phyloP scores from a whole-genome alignment of 1,284 basidiomycete genomes.

The Cutaneotrichosporon sp. region DNA sequence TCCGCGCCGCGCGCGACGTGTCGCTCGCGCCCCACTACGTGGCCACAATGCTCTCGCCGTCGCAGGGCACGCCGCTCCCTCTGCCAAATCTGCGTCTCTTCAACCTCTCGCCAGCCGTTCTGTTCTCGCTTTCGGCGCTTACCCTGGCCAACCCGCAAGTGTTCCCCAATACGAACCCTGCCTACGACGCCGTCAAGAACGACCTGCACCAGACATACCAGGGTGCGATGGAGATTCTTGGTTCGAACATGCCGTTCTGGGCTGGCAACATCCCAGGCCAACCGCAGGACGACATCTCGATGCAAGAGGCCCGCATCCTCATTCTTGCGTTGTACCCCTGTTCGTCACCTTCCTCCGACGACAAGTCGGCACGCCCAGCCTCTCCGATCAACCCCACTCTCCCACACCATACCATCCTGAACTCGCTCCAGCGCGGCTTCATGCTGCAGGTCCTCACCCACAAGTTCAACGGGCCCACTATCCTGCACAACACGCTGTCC shows the following conservation, averaged over 20 bases:
- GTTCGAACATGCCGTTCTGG: conserved; percentile 46
- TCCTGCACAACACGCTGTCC: conserved; percentile 50
- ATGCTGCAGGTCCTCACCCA: conserved; percentile 44
- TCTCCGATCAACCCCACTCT: conserved; percentile 49
- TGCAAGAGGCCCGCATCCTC: conserved; percentile 48
- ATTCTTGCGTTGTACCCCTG: conserved; percentile 50
- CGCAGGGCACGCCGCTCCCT: conserved; percentile 45
- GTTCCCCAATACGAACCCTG: conserved; percentile 41
- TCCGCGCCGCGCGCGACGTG: conserved; percentile 49
- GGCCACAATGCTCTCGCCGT: conserved; percentile 49
- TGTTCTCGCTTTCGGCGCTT: conserved; percentile 48
- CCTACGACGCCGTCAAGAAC: conserved; percentile 39
- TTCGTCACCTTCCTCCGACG: conserved; percentile 28
- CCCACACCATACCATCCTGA: conserved; percentile 46
- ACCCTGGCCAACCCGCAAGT: conserved; percentile 48
- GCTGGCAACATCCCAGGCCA: conserved; percentile 38
- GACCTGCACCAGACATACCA: conserved; percentile 45
- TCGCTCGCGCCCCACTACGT: conserved; percentile 51
- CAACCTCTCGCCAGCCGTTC: conserved; percentile 43
- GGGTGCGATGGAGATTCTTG: conserved; percentile 42
- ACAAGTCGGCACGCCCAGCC: conserved; percentile 37
- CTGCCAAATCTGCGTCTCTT: conserved; percentile 48
- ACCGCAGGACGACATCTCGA: conserved; percentile 43
- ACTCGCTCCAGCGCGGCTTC: conserved; percentile 44
- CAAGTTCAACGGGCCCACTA: conserved; percentile 52